Evolutionary conservation across 805 yeast species (phyloP), one percentile per base, ranked within the genome.

Genomic region (Grigorovia yakushimaensis): DNA sequence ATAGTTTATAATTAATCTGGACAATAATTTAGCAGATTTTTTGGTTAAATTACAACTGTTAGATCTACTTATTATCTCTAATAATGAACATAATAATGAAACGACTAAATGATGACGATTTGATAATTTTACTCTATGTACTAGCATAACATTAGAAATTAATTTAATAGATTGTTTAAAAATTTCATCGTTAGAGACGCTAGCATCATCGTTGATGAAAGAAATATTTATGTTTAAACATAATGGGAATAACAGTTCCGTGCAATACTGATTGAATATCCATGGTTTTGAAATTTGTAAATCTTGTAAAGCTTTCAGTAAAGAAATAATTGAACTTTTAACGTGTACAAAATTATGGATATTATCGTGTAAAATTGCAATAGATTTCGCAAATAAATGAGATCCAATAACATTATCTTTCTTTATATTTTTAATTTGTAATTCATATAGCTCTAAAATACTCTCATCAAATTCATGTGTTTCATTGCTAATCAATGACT

Each of bases 101-200:
- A 78, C 66, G 2, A 88, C 54, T 41, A 88, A 57, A 60, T 88
- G 95, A 57, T 85, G 81, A 59, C 97, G 78, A 36, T 81, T 78
- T 0, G 82, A 71, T 18, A 89, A 66, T 56, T 88, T 76, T 58
- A 70, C 77, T 46, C 96, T 74, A 56, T 87, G 93, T 57, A 73
- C 73, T 23, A 87, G 66, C 8, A 89, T 61, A 2, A 85, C 65
- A 36, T 74, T 73, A 0, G 95, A 81, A 22, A 84, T 54, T 0
- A 79, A 65, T 46, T 74, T 76, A 5, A 79, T 69, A 3, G 76
- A 52, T 4, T 58, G 51, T 2, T 64, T 47, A 56, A 70, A 81
- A 2, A 69, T 44, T 1, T 61, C 66, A 39, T 62, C 64, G 15
- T 57, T 53, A 15, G 37, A 33, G 11, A 33, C 37, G 1, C 39